These are phyloP conservation scores for Sarocladiaceae sp. DNA, from an alignment of 2,329 filamentous ascomycete genomes.

Conservation along the genomic window DNA sequence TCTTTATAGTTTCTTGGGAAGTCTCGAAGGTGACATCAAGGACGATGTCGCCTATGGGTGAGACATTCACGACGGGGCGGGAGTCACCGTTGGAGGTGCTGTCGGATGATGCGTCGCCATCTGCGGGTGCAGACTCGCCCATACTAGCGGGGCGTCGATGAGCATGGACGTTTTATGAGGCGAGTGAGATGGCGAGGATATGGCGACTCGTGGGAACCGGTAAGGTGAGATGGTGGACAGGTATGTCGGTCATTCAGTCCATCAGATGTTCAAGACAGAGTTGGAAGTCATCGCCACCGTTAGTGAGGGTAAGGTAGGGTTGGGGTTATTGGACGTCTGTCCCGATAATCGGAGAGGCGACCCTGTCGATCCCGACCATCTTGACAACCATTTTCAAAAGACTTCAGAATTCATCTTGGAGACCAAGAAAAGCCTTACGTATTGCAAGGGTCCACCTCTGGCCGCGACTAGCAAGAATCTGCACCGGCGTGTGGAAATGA, in stretches of 20 bases:
- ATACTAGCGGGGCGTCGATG: conserved; percentile 17
- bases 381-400: not conserved
- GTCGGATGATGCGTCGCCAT: conserved; percentile 12
- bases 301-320: not conserved
- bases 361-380: not conserved
- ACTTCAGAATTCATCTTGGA: too few relatives aligned
- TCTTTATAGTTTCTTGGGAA: conserved; percentile 42
- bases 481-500: not conserved
- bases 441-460: too few relatives aligned
- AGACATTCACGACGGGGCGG: conserved; percentile 41
- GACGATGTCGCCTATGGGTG: conserved; percentile 55
- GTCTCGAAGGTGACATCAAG: conserved; percentile 62
- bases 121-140: conserved; percentile 24
- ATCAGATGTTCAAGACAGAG: not conserved
- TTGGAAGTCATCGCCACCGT: not conserved
- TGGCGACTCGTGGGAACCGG: too few relatives aligned
- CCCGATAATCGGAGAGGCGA: not conserved
- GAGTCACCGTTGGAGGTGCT: conserved; percentile 18
- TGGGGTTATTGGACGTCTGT: not conserved
- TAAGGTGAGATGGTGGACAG: too few relatives aligned
- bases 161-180: conserved; percentile 17
- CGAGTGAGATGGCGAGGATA: not conserved
- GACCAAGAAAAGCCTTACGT: not conserved
- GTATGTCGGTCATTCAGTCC: not conserved
- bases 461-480: too few relatives aligned